These are phyloP conservation scores for Globisporangium sylvaticum DNA, from an alignment of 352 stramenopile genomes.

Conservation along the genomic window DNA sequence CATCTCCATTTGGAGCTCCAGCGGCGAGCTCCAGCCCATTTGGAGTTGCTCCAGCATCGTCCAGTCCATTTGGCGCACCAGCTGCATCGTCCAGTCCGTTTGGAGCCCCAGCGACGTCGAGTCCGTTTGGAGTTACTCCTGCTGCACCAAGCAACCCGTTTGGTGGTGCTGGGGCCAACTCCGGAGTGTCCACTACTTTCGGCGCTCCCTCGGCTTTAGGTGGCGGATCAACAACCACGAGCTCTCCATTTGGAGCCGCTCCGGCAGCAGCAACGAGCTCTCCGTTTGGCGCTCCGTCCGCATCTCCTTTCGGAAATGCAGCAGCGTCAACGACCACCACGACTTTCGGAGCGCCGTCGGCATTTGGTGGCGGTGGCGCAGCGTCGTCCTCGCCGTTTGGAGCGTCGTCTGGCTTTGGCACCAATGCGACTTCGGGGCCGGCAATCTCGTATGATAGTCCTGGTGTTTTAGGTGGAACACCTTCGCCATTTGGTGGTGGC, in stretches of 20 bases:
- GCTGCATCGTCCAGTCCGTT: slow-evolving; percentile 1
- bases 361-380: too few species aligned
- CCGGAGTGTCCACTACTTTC: not conserved
- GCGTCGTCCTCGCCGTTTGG: too few species aligned
- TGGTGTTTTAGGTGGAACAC: not conserved
- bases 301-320: slow-evolving; percentile 20
- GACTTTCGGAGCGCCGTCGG: not conserved
- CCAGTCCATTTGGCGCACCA: not conserved
- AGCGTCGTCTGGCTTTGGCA: too few species aligned
- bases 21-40: not conserved
- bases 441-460: not conserved
- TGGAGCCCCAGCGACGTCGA: not conserved
- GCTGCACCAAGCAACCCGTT: slow-evolving; percentile 3
- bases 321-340: not conserved
- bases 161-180: not conserved
- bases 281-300: slow-evolving; percentile 8
- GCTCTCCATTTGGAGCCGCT: slow-evolving; percentile 5
- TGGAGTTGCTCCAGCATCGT: slow-evolving; percentile 1
- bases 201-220: slow-evolving; percentile 12
- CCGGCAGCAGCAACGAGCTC: not conserved
- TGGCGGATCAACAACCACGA: not conserved
- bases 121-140: too few species aligned
- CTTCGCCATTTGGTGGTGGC: not conserved
- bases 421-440: too few species aligned
- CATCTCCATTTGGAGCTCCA: not conserved